Evolutionary conservation across 2,329 filamentous ascomycete species (phyloP).

Genomic region (Stagonosporopsis cucurbitacearum): DNA sequence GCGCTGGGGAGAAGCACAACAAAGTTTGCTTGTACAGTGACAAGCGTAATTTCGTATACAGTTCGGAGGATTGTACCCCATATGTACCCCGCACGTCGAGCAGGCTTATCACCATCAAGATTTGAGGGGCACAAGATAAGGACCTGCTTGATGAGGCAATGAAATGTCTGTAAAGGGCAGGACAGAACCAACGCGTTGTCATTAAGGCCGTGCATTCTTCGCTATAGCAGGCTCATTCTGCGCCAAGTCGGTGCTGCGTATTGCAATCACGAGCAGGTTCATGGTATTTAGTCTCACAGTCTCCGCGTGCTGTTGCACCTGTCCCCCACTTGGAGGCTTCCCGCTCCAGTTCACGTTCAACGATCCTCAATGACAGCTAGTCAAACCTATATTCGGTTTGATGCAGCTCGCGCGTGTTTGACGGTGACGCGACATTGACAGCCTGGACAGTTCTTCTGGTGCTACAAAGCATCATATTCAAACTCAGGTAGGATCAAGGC

Average conservation of each 20-base stretch:
- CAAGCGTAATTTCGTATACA: neutral
- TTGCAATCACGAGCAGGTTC: neutral
- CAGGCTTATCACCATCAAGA: neutral
- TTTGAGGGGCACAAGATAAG: neutral
- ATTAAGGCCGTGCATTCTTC: constrained; percentile 12
- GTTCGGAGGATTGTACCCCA: neutral
- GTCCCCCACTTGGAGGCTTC: neutral
- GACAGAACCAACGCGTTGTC: neutral
- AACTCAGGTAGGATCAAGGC: too few relatives aligned
- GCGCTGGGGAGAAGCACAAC: neutral
- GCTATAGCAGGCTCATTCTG: constrained; percentile 4
- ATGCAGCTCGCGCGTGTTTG: neutral
- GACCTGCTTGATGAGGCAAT: constrained; percentile 31
- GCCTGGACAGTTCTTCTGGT: neutral
- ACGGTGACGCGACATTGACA: constrained; percentile 4
- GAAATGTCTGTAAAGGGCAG: constrained; percentile 18
- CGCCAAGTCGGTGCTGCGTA: neutral
- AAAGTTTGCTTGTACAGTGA: neutral
- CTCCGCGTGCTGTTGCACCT: constrained; percentile 5
- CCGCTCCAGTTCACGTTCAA: neutral
- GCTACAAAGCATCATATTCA: constrained; percentile 1
- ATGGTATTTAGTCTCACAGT: constrained; percentile 7
- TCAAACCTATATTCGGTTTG: neutral
- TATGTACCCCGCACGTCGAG: neutral
- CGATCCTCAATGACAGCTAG: neutral